Conservation (phyloP, 2,329 filamentous ascomycete genomes). For the Sporothrix inflata region DNA sequence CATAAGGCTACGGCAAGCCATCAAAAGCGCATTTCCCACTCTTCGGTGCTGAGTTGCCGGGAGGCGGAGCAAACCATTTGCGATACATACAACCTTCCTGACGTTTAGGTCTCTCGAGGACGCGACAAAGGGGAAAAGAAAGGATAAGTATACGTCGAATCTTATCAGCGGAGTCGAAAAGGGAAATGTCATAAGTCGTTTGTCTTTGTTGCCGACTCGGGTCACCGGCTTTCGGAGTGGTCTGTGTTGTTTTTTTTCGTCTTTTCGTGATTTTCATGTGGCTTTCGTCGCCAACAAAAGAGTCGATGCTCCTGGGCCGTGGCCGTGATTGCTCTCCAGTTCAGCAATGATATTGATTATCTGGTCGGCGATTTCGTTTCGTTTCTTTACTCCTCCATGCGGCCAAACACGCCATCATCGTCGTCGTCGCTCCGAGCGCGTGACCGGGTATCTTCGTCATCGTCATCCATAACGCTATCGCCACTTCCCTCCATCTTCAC, state of each 20-base stretch:
- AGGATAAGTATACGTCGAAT: constrained; percentile 46
- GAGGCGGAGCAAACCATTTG: constrained; percentile 66
- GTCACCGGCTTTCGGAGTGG: not conserved
- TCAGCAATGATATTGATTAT: constrained; percentile 6
- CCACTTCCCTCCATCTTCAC: constrained; percentile 70
- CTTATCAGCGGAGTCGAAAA: constrained; percentile 45
- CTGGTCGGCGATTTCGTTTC: not conserved
- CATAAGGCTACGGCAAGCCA: not conserved
- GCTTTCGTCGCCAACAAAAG: not conserved
- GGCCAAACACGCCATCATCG: constrained; percentile 92
- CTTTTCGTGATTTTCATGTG: too few species aligned
- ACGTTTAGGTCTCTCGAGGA: constrained; percentile 9
- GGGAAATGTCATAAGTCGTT: constrained; percentile 40
- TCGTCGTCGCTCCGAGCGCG: constrained; percentile 79
- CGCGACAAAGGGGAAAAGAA: constrained; percentile 41
- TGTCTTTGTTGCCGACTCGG: not conserved
- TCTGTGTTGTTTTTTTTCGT: constrained; percentile 18
- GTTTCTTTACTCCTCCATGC: constrained; percentile 79
- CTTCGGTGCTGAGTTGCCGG: constrained; percentile 67
- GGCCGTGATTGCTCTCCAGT: not conserved
- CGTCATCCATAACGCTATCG: constrained; percentile 66
- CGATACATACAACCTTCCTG: constrained; percentile 39
- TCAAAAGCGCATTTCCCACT: constrained; percentile 50
- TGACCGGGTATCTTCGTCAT: constrained; percentile 64
- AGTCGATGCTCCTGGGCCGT: not conserved